Conservation (phyloP, 2,329 filamentous ascomycete species). For the Daldinia eschscholtzii region DNA sequence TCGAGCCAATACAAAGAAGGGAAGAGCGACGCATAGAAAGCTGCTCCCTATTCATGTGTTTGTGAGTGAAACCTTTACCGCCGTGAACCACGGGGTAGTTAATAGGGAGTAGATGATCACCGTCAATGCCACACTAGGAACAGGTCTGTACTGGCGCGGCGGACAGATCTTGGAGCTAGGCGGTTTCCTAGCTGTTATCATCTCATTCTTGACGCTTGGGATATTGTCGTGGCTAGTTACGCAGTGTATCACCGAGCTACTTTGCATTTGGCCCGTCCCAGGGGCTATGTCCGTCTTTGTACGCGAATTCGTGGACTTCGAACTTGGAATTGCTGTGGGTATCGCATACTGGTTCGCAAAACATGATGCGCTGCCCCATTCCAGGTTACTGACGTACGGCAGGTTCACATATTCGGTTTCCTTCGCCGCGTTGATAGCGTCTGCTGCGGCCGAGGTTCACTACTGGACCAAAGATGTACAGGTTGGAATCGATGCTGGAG, state of each 20-base stretch:
- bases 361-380: too few relatives aligned
- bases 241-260: constrained; percentile 51
- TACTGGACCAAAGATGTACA: constrained; percentile 40
- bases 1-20: constrained; percentile 32
- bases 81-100: background rate
- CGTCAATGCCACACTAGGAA: constrained; percentile 49
- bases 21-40: constrained; percentile 46
- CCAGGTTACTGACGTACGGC: constrained; percentile 11
- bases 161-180: constrained; percentile 50
- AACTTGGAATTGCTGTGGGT: constrained; percentile 52
- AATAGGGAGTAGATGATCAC: constrained; percentile 48
- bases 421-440: constrained; percentile 48
- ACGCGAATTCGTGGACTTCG: constrained; percentile 52
- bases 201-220: constrained; percentile 50
- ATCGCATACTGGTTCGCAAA: constrained; percentile 52
- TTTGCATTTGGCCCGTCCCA: constrained; percentile 53
- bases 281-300: constrained; percentile 52
- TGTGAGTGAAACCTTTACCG: constrained; percentile 34
- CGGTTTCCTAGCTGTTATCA: constrained; percentile 46
- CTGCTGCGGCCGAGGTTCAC: constrained; percentile 46
- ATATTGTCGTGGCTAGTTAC: constrained; percentile 51
- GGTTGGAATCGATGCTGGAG: constrained; percentile 9
- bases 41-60: constrained; percentile 47
- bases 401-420: constrained; percentile 51
- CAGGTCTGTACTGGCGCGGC: constrained; percentile 51